Percentiles rank a stretch among this genome's conserved stretches.
Conservation (phyloP, 129 eudicot genomes). For the Deinandra increscens region DNA sequence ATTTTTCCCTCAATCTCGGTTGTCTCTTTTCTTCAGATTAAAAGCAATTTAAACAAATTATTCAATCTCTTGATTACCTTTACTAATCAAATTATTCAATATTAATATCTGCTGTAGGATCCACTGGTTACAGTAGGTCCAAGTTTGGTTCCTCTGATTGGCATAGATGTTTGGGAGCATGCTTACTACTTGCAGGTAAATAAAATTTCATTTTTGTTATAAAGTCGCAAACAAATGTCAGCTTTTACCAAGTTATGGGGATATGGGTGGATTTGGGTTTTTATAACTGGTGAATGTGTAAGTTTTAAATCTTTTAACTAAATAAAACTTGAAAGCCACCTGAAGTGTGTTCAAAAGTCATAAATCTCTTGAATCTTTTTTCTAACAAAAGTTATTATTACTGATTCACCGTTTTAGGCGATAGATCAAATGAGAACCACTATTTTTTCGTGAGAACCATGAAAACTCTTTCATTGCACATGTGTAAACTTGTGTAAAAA, state of each 20-base stretch:
- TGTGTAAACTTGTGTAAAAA: too few species aligned
- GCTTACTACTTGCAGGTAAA: slow-evolving; percentile 95
- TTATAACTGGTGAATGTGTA: background rate
- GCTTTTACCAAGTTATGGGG: background rate
- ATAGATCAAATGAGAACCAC: too few species aligned
- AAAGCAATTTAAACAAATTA: background rate
- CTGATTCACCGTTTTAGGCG: too few species aligned
- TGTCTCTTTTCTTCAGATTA: background rate
- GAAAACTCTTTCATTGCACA: too few species aligned
- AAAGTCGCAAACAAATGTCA: background rate
- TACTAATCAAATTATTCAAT: slow-evolving; percentile 3
- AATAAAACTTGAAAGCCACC: background rate
- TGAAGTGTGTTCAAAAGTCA: background rate
- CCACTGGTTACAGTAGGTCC: slow-evolving; percentile 89
- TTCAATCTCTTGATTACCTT: background rate
- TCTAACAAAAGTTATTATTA: background rate
- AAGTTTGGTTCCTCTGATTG: slow-evolving; percentile 78
- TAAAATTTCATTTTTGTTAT: background rate
- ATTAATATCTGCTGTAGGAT: slow-evolving; percentile 51
- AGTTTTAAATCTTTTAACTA: background rate
- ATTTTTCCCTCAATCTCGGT: background rate
- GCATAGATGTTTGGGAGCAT: slow-evolving; percentile 99
- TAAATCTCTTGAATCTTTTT: background rate
- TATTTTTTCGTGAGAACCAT: too few species aligned
- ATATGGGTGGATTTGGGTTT: background rate